Evolutionary conservation across 106 monocot genomes (phyloP).

Genomic region (Vanilla planifolia): DNA sequence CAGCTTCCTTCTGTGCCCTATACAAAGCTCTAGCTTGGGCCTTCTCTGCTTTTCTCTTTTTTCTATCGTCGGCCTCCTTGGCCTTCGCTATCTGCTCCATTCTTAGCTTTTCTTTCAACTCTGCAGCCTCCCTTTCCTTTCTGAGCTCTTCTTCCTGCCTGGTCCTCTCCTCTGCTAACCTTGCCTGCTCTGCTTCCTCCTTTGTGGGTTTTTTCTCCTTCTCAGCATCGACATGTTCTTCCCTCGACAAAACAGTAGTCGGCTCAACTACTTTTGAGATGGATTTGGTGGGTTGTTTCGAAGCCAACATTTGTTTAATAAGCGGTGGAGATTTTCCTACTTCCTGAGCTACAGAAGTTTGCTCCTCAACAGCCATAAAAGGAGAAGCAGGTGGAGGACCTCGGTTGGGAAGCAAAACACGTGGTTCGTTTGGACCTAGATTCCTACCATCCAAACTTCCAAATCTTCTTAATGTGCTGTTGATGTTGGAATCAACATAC

Average conservation of each 20-base stretch:
- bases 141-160: constrained; percentile 49
- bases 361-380: constrained; percentile 6
- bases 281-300: constrained; percentile 22
- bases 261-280: constrained; percentile 3
- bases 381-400: constrained; percentile 5
- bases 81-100: constrained; percentile 87
- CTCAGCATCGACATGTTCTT: constrained; percentile 18
- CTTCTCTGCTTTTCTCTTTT: constrained; percentile 60
- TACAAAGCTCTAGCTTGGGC: constrained; percentile 59
- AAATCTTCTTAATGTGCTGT: constrained; percentile 60
- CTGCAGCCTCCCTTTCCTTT: constrained; percentile 41
- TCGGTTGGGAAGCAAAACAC: constrained; percentile 11
- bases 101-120: constrained; percentile 52
- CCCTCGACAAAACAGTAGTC: constrained; percentile 5
- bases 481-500: constrained; percentile 58
- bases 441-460: constrained; percentile 64
- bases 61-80: constrained; percentile 86
- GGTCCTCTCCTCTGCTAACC: constrained; percentile 26
- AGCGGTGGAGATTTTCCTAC: constrained; percentile 10
- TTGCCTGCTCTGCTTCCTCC: constrained; percentile 29
- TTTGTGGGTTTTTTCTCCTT: constrained; percentile 22
- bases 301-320: constrained; percentile 8
- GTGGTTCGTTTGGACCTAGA: constrained; percentile 49
- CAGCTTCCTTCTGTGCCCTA: constrained; percentile 70
- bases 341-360: background rate